Conservation (phyloP, 1,284 basidiomycete genomes). For the Limonomyces culmigenus region DNA sequence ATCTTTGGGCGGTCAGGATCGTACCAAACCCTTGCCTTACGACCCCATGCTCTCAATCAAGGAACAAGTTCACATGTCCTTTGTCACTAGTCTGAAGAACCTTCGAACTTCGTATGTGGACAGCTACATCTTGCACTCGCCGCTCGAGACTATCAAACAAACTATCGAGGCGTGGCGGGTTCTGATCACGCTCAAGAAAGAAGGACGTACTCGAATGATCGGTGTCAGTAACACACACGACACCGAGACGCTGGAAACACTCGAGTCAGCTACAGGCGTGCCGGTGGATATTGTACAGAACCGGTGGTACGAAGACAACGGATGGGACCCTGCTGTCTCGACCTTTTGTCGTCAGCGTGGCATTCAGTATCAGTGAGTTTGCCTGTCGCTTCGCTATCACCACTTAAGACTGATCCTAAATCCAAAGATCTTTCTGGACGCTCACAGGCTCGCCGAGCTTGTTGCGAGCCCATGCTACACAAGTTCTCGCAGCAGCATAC, state of each 20-base stretch:
- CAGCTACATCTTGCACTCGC: slow-evolving; percentile 63
- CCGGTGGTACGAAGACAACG: slow-evolving; percentile 67
- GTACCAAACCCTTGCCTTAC: slow-evolving; percentile 54
- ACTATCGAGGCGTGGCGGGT: slow-evolving; percentile 53
- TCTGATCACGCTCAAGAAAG: slow-evolving; percentile 40
- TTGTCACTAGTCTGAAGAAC: slow-evolving; percentile 45
- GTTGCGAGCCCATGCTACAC: slow-evolving; percentile 29
- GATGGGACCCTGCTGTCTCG: slow-evolving; percentile 50
- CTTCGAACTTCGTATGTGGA: slow-evolving; percentile 57
- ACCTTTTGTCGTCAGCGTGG: slow-evolving; percentile 34
- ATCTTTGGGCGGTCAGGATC: slow-evolving; percentile 53
- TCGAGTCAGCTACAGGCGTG: slow-evolving; percentile 28
- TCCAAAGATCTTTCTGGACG: slow-evolving; percentile 68
- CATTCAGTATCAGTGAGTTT: slow-evolving; percentile 56
- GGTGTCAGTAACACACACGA: slow-evolving; percentile 71
- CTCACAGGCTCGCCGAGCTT: slow-evolving; percentile 53
- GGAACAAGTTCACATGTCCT: slow-evolving; percentile 48
- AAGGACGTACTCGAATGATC: slow-evolving; percentile 43
- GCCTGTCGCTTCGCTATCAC: slow-evolving; percentile 4
- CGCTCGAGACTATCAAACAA: slow-evolving; percentile 34
- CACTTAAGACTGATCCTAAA: background rate
- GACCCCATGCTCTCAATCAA: slow-evolving; percentile 32
- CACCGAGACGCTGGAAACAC: slow-evolving; percentile 28
- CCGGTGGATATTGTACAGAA: slow-evolving; percentile 64
- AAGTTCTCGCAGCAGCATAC: slow-evolving; percentile 25